phyloP scores from a whole-genome alignment of 495 filamentous ascomycete genomes.

The Penicillium ochrochloron region DNA sequence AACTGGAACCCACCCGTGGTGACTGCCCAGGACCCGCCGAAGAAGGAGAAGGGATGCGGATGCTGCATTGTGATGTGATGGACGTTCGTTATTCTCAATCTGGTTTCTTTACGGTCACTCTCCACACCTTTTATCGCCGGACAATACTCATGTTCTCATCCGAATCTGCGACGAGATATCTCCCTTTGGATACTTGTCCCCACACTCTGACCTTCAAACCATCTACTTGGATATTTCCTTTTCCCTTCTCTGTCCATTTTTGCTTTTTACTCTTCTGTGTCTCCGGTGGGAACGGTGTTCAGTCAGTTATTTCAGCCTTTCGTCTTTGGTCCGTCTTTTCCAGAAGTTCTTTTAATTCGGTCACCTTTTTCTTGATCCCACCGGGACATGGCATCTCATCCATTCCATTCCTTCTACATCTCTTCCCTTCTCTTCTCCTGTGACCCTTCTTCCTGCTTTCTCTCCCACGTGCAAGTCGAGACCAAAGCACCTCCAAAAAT shows the following conservation, averaged over 20 bases:
- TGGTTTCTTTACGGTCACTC: not conserved
- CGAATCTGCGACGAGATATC: constrained; percentile 7
- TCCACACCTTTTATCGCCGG: not conserved
- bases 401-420: constrained; percentile 27
- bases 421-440: constrained; percentile 27
- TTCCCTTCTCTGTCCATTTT: constrained; percentile 27
- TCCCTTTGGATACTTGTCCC: constrained; percentile 17
- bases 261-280: constrained; percentile 26
- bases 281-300: constrained; percentile 49
- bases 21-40: constrained; percentile 41
- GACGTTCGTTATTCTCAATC: constrained; percentile 4
- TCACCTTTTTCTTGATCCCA: constrained; percentile 12
- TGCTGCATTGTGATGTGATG: constrained; percentile 60
- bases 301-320: constrained; percentile 26
- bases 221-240: constrained; percentile 21
- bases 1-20: constrained; percentile 48
- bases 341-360: constrained; percentile 27
- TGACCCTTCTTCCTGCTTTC: constrained; percentile 13
- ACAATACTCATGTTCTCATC: not conserved
- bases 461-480: not conserved
- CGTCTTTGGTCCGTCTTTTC: constrained; percentile 25
- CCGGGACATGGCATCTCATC: constrained; percentile 25
- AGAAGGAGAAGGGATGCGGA: constrained; percentile 53
- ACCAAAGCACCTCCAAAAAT: not conserved
- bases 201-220: constrained; percentile 7